Percentiles rank a stretch among this genome's conserved stretches.
phyloP scores from a whole-genome alignment of 352 stramenopile genomes.

The Phytopythium vexans region DNA sequence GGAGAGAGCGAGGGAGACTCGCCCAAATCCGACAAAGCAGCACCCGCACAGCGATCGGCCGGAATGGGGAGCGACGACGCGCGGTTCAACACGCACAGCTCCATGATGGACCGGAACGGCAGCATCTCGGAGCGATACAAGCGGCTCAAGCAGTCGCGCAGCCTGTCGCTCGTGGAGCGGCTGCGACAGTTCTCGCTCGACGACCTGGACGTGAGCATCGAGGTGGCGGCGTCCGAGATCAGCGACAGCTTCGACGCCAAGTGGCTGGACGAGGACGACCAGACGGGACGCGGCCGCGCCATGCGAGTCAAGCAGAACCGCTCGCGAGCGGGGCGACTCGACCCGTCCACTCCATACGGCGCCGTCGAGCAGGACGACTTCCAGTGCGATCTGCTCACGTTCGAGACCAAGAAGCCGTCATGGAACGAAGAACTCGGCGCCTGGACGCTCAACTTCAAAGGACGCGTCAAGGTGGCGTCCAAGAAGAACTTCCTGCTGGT shows the following conservation, averaged over 20 bases:
- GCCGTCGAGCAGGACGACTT: constrained; percentile 74
- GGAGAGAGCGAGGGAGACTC: neutral
- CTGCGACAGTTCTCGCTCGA: constrained; percentile 56
- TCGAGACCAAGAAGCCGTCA: constrained; percentile 78
- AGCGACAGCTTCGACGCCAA: constrained; percentile 17
- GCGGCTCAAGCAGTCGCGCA: constrained; percentile 41
- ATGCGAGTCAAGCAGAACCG: constrained; percentile 40
- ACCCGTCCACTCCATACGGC: constrained; percentile 49
- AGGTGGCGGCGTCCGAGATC: constrained; percentile 13
- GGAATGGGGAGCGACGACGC: constrained; percentile 41
- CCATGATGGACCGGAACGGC: constrained; percentile 43
- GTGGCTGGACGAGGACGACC: constrained; percentile 58
- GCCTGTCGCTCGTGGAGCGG: constrained; percentile 48
- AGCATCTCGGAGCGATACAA: constrained; percentile 66
- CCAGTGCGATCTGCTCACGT: constrained; percentile 70
- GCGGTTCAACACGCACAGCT: constrained; percentile 42
- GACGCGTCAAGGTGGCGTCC: constrained; percentile 85
- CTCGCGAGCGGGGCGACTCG: neutral
- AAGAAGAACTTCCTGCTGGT: constrained; percentile 91
- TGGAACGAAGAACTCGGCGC: constrained; percentile 83
- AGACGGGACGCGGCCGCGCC: constrained; percentile 21
- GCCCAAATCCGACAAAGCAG: no score
- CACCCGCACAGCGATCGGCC: constrained; percentile 13
- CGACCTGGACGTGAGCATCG: constrained; percentile 42
- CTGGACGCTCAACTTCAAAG: constrained; percentile 90